Evolutionary conservation across 352 stramenopile genomes (phyloP).

Genomic region (Hyaloperonospora brassicae): DNA sequence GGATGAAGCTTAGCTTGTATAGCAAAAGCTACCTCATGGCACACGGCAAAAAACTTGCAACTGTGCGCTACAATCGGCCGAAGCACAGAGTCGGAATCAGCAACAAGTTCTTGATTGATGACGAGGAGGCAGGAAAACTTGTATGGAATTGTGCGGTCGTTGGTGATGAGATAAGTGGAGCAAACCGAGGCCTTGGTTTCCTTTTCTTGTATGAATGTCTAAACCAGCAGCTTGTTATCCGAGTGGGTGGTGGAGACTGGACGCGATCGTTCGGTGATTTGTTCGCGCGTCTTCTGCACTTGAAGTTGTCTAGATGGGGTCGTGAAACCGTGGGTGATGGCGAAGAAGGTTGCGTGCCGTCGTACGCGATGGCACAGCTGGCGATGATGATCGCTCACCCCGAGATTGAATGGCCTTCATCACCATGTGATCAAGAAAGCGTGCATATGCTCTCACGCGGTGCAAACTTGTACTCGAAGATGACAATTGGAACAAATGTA

Average conservation of each 20-base stretch:
- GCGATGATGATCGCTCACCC: slow-evolving; percentile 61
- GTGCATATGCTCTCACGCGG: slow-evolving; percentile 59
- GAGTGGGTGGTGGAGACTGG: slow-evolving; percentile 61
- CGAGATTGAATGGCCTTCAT: slow-evolving; percentile 41
- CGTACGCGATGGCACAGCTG: slow-evolving; percentile 67
- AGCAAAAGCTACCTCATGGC: slow-evolving; percentile 63
- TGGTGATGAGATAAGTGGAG: slow-evolving; percentile 74
- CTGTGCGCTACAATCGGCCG: slow-evolving; percentile 75
- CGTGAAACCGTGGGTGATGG: slow-evolving; percentile 78
- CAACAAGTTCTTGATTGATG: slow-evolving; percentile 63
- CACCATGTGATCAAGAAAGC: slow-evolving; percentile 63
- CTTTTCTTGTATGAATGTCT: slow-evolving; percentile 82
- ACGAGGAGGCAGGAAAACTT: slow-evolving; percentile 71
- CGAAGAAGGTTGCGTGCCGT: slow-evolving; percentile 71
- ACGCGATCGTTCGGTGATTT: slow-evolving; percentile 73
- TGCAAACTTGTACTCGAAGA: slow-evolving; percentile 78
- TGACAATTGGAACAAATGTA: slow-evolving; percentile 62
- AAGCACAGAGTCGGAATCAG: slow-evolving; percentile 46
- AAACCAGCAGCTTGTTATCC: slow-evolving; percentile 55
- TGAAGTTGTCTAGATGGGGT: slow-evolving; percentile 81
- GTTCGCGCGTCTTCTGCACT: slow-evolving; percentile 62
- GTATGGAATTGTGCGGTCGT: slow-evolving; percentile 79
- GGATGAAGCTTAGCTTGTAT: slow-evolving; percentile 77
- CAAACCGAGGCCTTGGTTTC: slow-evolving; percentile 70
- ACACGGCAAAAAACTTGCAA: slow-evolving; percentile 77